Conservation (phyloP, 805 yeast species). For the Clavispora asparagi region DNA sequence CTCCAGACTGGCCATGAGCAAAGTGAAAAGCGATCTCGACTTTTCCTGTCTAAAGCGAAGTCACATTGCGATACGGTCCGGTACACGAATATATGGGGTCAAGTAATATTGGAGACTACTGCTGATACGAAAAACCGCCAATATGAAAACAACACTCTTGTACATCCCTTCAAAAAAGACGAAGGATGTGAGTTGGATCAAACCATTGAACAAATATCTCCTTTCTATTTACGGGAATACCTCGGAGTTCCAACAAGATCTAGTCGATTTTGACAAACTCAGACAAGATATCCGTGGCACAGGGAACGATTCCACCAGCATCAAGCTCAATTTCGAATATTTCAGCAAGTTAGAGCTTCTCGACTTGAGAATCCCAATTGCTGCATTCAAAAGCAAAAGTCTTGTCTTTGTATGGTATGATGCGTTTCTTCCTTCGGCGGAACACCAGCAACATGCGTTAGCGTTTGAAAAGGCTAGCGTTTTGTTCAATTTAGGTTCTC, state of each 20-base stretch:
- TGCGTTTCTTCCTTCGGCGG: constrained; percentile 46
- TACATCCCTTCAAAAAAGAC: constrained; percentile 37
- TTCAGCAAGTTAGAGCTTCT: constrained; percentile 78
- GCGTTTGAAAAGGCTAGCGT: constrained; percentile 88
- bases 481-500: constrained; percentile 71
- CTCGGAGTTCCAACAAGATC: constrained; percentile 53
- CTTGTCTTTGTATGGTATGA: constrained; percentile 77
- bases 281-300: constrained; percentile 55
- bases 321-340: constrained; percentile 59
- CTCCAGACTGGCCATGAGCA: no score
- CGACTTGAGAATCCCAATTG: constrained; percentile 69
- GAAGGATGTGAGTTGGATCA: constrained; percentile 59
- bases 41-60: background rate
- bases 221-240: constrained; percentile 58
- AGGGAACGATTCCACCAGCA: constrained; percentile 38
- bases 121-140: background rate
- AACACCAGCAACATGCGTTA: constrained; percentile 66
- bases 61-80: background rate
- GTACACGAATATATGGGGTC: background rate
- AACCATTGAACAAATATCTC: constrained; percentile 55
- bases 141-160: constrained; percentile 18
- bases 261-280: constrained; percentile 48
- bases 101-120: background rate
- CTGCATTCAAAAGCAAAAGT: constrained; percentile 40
- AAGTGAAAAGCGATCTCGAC: no score